Percentiles rank a stretch among this genome's conserved stretches.
phyloP scores from a whole-genome alignment of 345 rosid genomes.

The Corchorus olitorius region DNA sequence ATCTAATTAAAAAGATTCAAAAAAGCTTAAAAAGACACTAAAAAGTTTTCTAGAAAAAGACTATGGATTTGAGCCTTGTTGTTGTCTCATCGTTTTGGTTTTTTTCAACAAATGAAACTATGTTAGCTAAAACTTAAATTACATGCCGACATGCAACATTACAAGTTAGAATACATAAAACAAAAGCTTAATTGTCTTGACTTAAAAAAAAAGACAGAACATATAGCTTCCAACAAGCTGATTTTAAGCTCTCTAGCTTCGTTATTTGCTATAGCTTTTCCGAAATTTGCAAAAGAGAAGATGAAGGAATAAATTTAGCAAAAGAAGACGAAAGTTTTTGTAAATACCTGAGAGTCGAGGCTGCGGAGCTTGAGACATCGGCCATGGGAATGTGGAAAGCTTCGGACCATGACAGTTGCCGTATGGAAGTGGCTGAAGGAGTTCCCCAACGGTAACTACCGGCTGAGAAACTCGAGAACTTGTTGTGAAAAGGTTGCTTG shows the following conservation, averaged over 20 bases:
- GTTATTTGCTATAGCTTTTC: no score
- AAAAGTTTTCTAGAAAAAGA: not conserved
- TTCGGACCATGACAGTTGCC: slow-evolving; percentile 90
- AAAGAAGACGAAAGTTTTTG: not conserved
- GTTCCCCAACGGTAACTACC: slow-evolving; percentile 98
- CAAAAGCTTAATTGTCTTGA: not conserved
- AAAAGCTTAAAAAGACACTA: not conserved
- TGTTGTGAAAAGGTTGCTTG: slow-evolving; percentile 68
- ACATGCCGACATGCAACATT: slow-evolving; percentile 17
- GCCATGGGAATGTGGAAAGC: slow-evolving; percentile 89
- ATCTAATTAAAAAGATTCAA: not conserved
- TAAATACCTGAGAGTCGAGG: slow-evolving; percentile 46
- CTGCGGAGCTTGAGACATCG: slow-evolving; percentile 47
- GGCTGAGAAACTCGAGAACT: slow-evolving; percentile 48
- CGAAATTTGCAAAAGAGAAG: not conserved
- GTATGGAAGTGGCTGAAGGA: slow-evolving; percentile 71
- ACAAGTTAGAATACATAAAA: not conserved
- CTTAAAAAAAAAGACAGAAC: not conserved
- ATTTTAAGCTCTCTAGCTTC: not conserved
- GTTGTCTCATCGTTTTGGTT: slow-evolving; percentile 8
- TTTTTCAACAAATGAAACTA: not conserved
- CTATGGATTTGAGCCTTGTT: not conserved
- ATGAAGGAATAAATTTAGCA: not conserved
- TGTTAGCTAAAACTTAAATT: not conserved
- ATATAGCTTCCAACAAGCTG: not conserved